Evolutionary conservation across 495 filamentous ascomycete genomes (phyloP).

Genomic region (Thermochaetoides thermophila): DNA sequence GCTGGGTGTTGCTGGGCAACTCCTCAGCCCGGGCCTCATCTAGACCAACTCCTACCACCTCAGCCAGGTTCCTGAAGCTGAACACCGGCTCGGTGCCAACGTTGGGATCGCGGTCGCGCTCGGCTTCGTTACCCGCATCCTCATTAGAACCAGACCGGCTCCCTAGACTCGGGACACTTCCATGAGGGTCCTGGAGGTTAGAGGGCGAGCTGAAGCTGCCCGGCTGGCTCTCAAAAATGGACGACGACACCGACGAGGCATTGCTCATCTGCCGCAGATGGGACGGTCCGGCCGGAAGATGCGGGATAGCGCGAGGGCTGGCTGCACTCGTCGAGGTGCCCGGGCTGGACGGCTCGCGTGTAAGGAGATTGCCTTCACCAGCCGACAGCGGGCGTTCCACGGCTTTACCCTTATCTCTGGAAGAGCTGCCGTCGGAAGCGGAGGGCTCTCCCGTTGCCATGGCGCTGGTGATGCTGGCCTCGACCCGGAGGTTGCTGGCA

Average conservation of each 20-base stretch:
- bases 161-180: conserved; percentile 27
- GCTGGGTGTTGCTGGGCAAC: conserved; percentile 15
- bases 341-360: conserved; percentile 7
- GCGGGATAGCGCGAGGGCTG: conserved; percentile 23
- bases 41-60: conserved; percentile 55
- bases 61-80: conserved; percentile 79
- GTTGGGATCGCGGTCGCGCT: conserved; percentile 31
- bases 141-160: conserved; percentile 22
- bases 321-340: conserved; percentile 6
- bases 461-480: conserved; percentile 24
- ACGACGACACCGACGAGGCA: conserved; percentile 68
- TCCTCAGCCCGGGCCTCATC: conserved; percentile 24
- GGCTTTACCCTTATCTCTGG: conserved; percentile 66
- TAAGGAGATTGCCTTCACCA: conserved; percentile 7
- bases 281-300: conserved; percentile 38
- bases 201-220: conserved; percentile 35
- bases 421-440: conserved; percentile 10
- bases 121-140: conserved; percentile 25
- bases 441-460: conserved; percentile 12
- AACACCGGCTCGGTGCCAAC: conserved; percentile 63
- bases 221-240: conserved; percentile 47
- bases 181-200: conserved; percentile 31
- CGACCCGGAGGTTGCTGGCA: conserved; percentile 32
- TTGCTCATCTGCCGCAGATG: conserved; percentile 70
- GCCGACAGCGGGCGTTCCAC: conserved; percentile 41